Evolutionary conservation across 352 stramenopile species (phyloP).

Genomic region (Globisporangium cederbergense): DNA sequence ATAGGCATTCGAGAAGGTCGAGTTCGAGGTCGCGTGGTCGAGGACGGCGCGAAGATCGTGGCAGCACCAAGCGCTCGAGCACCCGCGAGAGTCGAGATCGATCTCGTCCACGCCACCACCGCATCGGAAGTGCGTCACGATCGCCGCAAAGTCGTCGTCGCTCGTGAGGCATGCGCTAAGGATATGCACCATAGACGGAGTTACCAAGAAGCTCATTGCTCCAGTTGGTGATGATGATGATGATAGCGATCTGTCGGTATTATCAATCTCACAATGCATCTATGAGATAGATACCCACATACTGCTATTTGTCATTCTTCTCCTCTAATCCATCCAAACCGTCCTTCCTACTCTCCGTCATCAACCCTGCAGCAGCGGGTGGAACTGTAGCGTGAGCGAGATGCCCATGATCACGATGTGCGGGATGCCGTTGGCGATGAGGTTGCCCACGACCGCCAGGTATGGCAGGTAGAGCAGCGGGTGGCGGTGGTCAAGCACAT

Average conservation of each 20-base stretch:
- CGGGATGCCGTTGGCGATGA: slow-evolving; percentile 66
- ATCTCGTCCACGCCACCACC: not conserved
- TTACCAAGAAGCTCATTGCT: not conserved
- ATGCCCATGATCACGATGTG: slow-evolving; percentile 65
- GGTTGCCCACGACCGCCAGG: slow-evolving; percentile 56
- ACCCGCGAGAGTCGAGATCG: not conserved
- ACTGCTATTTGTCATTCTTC: not conserved
- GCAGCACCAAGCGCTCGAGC: not conserved
- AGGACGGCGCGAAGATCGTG: not conserved
- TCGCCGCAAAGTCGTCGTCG: not conserved
- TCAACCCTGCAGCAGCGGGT: slow-evolving; percentile 32
- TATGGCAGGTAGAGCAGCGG: slow-evolving; percentile 71
- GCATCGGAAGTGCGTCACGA: not conserved
- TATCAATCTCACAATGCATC: not conserved
- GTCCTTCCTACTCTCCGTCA: not conserved
- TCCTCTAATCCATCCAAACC: not conserved
- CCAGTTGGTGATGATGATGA: not conserved
- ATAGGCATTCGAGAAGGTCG: not conserved
- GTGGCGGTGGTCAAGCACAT: slow-evolving; percentile 69
- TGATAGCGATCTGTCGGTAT: not conserved
- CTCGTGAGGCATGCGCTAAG: not conserved
- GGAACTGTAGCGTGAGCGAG: slow-evolving; percentile 52
- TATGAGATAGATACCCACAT: not conserved
- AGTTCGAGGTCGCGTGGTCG: slow-evolving; percentile 2
- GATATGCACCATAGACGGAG: not conserved